Conservation (phyloP, 2,329 filamentous ascomycete species). For the Calonectria montana region DNA sequence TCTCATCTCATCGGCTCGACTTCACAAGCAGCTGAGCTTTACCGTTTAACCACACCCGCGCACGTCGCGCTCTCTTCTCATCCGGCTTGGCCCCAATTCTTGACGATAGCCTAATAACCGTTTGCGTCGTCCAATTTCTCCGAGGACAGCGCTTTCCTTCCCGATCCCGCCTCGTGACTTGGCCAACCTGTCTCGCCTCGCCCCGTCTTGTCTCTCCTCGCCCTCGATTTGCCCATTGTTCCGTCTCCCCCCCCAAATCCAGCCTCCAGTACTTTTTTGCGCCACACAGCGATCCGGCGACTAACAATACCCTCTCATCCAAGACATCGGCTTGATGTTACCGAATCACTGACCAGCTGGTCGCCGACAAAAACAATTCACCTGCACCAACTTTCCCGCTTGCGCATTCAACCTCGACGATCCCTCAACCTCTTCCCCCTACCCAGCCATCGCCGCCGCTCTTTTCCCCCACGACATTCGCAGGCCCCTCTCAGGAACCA, state of each 20-base stretch:
- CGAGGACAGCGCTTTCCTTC: conserved; percentile 1
- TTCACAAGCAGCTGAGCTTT: not conserved
- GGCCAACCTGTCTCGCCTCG: not conserved
- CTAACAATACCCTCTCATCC: conserved; percentile 23
- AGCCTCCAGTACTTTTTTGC: conserved; percentile 29
- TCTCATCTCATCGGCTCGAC: conserved; percentile 8
- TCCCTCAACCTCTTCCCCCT: conserved; percentile 13
- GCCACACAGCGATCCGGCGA: conserved; percentile 35
- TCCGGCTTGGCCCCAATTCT: conserved; percentile 1
- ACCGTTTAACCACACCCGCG: not conserved
- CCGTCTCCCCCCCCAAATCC: conserved; percentile 28
- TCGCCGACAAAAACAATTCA: conserved; percentile 18
- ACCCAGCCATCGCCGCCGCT: conserved; percentile 26
- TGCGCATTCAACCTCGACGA: conserved; percentile 30
- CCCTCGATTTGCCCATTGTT: conserved; percentile 27
- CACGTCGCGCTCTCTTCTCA: conserved; percentile 2
- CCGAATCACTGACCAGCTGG: conserved; percentile 30
- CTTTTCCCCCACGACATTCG: not conserved
- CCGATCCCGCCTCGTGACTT: conserved; percentile 1
- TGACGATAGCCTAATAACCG: conserved; percentile 3
- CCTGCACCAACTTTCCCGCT: conserved; percentile 21
- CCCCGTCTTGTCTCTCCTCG: conserved; percentile 10
- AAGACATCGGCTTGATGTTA: conserved; percentile 32
- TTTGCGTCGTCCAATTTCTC: conserved; percentile 2
- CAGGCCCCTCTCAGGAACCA: conserved; percentile 5